Conservation (phyloP, 176 grass and related monocot species). For the Bonia amplexicaulis region DNA sequence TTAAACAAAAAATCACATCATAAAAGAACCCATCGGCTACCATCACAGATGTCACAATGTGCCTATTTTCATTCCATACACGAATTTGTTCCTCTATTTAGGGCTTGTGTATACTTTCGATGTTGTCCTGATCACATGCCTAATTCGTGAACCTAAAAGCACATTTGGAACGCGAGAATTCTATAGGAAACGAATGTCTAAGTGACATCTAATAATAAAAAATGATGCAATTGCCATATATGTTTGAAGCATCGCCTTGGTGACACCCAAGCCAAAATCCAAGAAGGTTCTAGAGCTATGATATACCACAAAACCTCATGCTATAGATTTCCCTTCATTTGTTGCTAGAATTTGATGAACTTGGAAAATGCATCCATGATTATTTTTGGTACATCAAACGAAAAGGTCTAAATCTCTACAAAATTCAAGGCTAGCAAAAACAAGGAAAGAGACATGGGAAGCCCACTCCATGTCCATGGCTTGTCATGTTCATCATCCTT, state of each 20-base stretch:
- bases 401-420: not conserved
- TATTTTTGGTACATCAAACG: not conserved
- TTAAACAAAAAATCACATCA: too few relatives aligned
- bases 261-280: not conserved
- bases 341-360: not conserved
- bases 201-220: not conserved
- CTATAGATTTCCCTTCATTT: not conserved
- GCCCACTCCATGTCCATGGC: not conserved
- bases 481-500: constrained; percentile 1
- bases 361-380: not conserved
- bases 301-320: not conserved
- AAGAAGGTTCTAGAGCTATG: not conserved
- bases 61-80: not conserved
- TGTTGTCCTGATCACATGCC: not conserved
- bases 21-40: too few relatives aligned
- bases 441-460: not conserved
- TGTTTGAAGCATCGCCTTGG: not conserved
- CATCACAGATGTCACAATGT: not conserved
- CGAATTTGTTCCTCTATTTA: not conserved
- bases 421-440: not conserved
- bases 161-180: not conserved
- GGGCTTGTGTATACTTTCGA: not conserved
- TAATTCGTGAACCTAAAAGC: not conserved
- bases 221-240: not conserved
- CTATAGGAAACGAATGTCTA: not conserved